Base-by-base conservation (phyloP, 2,329 filamentous ascomycete species). In the Calonectria multiphialidica region DNA sequence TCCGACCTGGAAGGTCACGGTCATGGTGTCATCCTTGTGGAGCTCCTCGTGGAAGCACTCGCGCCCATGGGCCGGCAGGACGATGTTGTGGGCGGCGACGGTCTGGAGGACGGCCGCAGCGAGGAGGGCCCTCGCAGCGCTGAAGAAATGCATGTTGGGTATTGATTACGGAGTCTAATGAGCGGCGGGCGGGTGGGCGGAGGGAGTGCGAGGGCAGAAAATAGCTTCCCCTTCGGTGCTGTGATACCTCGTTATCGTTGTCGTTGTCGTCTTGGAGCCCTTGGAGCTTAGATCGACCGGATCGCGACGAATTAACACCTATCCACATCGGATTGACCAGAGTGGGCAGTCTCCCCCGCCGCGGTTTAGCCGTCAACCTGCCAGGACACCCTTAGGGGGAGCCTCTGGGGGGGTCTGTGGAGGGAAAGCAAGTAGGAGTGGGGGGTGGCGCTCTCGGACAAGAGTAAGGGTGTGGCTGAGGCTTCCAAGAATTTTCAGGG, bases 11-110 rank as follows among this genome's bases (percentile, higher is more conserved):
- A 97, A 99, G 35, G 96, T 98, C 72, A 99, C 96, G 10, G 95
- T 98, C 97, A 99, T 99, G 86, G 93, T 94, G 88, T 99, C 97
- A 85, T 98, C 97, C 83, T 90, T 91, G 88, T 98, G 96, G 72
- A 99, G 92, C 79, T 89, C 86, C 88, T 99, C 97, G 88, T 98
- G 94, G 90, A 98, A 99, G 89, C 97, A 99, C 88, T 99, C 97
- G 86, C 95, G 92, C 82, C 95, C 94, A 86, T 99, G 95, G 79
- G 96, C 93, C 75, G 93, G 93, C 81, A 99, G 92, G 84, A 97
- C 95, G 86, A 99, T 98, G 88, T 97, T 98, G 91, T 99, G 97
- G 79, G 95, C 95, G 77, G 90, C 89, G 77, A 92, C 89, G 79
- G 91, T 90, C 79, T 92, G 88, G 78, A 86, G 82, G 80, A 84